A percentile compares a stretch with the other conserved stretches of the same genome.
These are phyloP conservation scores for Neurospora sublineolata DNA, from an alignment of 495 filamentous ascomycete species.

Conservation along the genomic window DNA sequence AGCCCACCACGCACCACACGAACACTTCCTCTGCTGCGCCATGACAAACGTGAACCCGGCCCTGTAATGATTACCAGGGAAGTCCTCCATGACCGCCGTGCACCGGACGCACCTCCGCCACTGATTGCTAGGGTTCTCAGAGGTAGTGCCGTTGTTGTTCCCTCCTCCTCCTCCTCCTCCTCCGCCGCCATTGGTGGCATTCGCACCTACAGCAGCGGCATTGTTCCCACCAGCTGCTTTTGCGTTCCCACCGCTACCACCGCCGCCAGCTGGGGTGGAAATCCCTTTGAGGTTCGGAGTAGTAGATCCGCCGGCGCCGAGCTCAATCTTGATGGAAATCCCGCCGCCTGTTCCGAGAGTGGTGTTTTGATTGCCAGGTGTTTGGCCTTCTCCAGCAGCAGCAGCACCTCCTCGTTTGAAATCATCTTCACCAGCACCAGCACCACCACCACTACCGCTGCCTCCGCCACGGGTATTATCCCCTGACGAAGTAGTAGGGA, in stretches of 20 bases:
- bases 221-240: not conserved
- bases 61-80: conserved; percentile 19
- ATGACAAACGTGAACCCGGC: conserved; percentile 38
- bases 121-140: conserved; percentile 7
- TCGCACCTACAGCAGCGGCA: not conserved
- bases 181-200: not conserved
- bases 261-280: not conserved
- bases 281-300: not conserved
- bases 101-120: conserved; percentile 52
- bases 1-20: conserved; percentile 41
- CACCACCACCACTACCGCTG: conserved; percentile 5
- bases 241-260: not conserved
- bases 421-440: not conserved
- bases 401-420: not conserved
- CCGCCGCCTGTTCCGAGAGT: not conserved
- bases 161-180: not conserved
- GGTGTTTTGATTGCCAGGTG: not conserved
- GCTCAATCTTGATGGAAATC: not conserved
- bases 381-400: not conserved
- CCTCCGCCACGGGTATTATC: conserved; percentile 3
- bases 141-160: not conserved
- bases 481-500: not conserved
- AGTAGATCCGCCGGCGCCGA: not conserved
- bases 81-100: conserved; percentile 52
- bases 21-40: conserved; percentile 40